Evolutionary conservation across 164 flowering plant genomes (phyloP).

Genomic region (Buxus sempervirens): DNA sequence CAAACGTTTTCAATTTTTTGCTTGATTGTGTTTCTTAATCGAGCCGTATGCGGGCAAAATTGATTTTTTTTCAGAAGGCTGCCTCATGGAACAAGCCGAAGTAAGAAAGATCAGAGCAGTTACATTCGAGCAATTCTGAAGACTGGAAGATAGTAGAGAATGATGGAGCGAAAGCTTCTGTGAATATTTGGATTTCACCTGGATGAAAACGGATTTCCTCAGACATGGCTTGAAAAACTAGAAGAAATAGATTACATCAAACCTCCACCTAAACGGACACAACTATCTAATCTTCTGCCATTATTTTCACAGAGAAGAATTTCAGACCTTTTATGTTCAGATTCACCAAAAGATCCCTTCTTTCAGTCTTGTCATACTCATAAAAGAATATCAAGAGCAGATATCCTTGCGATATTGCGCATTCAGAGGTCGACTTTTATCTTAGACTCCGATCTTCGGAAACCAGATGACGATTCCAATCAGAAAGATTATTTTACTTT

Average conservation of each 20-base stretch:
- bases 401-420: too few relatives aligned
- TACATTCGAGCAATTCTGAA: neutral
- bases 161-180: neutral
- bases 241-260: slow-evolving; percentile 9
- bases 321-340: slow-evolving; percentile 16
- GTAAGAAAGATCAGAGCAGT: neutral
- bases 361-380: neutral
- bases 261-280: slow-evolving; percentile 9
- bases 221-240: slow-evolving; percentile 12
- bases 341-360: slow-evolving; percentile 14
- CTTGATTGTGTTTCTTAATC: slow-evolving; percentile 6
- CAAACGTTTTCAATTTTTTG: neutral
- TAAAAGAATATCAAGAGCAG: slow-evolving; percentile 9
- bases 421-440: too few relatives aligned
- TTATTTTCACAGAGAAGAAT: neutral
- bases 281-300: slow-evolving; percentile 1
- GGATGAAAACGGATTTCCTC: slow-evolving; percentile 4
- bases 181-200: slow-evolving; percentile 2
- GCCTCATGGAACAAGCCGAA: slow-evolving; percentile 2
- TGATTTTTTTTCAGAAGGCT: slow-evolving; percentile 12
- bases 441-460: too few relatives aligned
- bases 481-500: too few relatives aligned
- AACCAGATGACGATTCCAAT: slow-evolving; percentile 1
- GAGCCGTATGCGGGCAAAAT: neutral
- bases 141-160: neutral